Base-by-base conservation (phyloP, 805 yeast genomes). In the Danielia reshetovae region DNA sequence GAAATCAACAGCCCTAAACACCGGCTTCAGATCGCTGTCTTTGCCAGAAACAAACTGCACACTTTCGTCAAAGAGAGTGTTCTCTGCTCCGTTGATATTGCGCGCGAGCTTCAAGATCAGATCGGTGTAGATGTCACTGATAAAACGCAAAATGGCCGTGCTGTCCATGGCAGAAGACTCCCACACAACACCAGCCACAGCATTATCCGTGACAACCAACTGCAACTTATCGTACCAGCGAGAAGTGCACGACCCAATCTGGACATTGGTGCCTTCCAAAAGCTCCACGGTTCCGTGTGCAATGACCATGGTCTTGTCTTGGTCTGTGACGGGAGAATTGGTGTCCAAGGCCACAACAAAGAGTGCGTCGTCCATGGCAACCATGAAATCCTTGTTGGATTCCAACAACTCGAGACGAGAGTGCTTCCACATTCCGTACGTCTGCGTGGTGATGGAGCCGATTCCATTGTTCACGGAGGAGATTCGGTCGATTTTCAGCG, bases 211-310 rank as follows among this genome's bases (percentile, higher is more conserved):
- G 7, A 76, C 69, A 12, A 76, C 62, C 32, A 76, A 52, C 48
- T 75, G 79, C 35, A 76, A 56, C 46, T 76, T 76, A 51, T 76
- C 81, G 49, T 76, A 76, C 73, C 79, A 75, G 36, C 81, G 57
- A 30, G 75, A 72, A 11, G 77, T 72, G 53, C 81, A 76, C 4
- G 78, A 66, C 17, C 81, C 81, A 15, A 65, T 53, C 53, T 76
- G 81, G 29, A 72, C 57, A 38, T 73, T 75, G 19, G 70, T 59
- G 7, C 63, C 62, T 2, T 45, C 40, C 21, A 70, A 62, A 26
- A 74, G 61, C 23, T 44, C 48, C 1, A 75, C 65, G 7, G 75
- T 63, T 15, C 81, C 81, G 51, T 76, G 79, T 13, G 75, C 64
- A 9, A 76, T 69, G 15, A 65, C 67, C 36, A 57, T 57, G 9